Evolutionary conservation across 2,329 filamentous ascomycete species (phyloP), one percentile per base, ranked within the genome.

Genomic region (Aureobasidium sp.): DNA sequence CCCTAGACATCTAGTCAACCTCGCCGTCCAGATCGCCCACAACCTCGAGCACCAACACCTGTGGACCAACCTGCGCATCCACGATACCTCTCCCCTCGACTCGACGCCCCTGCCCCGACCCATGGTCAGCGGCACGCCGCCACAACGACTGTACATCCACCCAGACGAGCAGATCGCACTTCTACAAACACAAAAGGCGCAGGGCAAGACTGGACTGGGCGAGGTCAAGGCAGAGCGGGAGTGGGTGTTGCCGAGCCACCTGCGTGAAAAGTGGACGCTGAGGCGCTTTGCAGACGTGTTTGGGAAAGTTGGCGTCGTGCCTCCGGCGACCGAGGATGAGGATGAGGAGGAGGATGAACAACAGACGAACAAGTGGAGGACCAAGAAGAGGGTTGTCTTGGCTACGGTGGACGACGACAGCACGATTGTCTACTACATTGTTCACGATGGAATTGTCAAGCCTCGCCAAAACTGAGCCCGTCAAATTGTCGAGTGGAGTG

Each of bases 381-480:
- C 68, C 25, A 75, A 73, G 52, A 93, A 92, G 78, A 80, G 89
- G 64, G 73, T 92, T 12, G 71, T 93, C n/a, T 77, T 94, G 57
- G 89, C 87, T 17, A 88, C 87, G 2, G 77, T 91, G 52, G 87
- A 91, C 70, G 85, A 88, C 68, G 90, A 94, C 74, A 92, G 89
- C 66, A 93, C 90, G 0, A 82, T 94, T 20, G 87, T 90, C 44
- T 94, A 93, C 75, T 94, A 94, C 71, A 82, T 92, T 65, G 84
- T 93, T 72, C 89, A 93, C 69, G 89, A 93, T 73, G 90, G 89
- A n/a, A 85, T 92, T 66, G 88, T 93, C 59, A 94, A 93, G 78
- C 90, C 90, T 27, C 81, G 90, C 62, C 90, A 93, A 73, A 94
- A 94, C 72, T 93, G 77, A 81, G 25, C 48, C 48, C 17, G 3